Conservation (phyloP, 208 protist genomes). For the Acanthamoeba lugdunensis region DNA sequence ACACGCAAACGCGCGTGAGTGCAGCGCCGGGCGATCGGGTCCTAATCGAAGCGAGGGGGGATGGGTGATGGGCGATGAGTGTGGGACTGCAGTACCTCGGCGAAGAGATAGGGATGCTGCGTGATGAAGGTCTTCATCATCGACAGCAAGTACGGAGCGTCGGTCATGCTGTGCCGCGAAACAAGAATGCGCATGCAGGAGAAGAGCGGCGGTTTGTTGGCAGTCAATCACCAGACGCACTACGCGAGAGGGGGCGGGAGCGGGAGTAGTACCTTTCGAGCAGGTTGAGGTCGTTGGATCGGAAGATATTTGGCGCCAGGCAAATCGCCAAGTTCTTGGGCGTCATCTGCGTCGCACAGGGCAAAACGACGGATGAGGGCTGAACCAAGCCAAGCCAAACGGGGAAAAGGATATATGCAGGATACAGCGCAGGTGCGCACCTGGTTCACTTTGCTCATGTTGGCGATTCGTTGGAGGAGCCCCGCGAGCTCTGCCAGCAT, state of each 20-base stretch:
- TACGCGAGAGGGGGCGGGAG: neutral
- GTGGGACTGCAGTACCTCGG: neutral
- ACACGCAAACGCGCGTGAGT: too few species aligned
- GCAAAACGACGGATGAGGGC: neutral
- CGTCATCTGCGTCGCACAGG: neutral
- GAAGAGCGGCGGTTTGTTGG: too few species aligned
- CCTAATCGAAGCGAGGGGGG: neutral
- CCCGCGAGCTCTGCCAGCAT: neutral
- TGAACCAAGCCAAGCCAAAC: neutral
- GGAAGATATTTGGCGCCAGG: constrained; percentile 9
- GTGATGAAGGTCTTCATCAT: constrained; percentile 51
- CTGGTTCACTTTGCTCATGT: neutral
- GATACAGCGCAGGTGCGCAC: neutral
- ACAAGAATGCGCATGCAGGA: neutral
- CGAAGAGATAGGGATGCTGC: constrained; percentile 10
- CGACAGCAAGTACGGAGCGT: constrained; percentile 10
- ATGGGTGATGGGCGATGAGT: neutral
- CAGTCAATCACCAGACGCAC: neutral
- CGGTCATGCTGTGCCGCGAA: constrained; percentile 8
- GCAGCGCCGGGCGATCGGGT: neutral
- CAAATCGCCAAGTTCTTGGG: constrained; percentile 31
- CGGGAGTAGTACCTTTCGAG: neutral
- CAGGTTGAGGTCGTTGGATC: constrained; percentile 30
- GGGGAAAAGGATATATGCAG: neutral
- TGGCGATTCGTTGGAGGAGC: neutral